phyloP scores from a whole-genome alignment of 305 asterid species.

The Lippia alba region DNA sequence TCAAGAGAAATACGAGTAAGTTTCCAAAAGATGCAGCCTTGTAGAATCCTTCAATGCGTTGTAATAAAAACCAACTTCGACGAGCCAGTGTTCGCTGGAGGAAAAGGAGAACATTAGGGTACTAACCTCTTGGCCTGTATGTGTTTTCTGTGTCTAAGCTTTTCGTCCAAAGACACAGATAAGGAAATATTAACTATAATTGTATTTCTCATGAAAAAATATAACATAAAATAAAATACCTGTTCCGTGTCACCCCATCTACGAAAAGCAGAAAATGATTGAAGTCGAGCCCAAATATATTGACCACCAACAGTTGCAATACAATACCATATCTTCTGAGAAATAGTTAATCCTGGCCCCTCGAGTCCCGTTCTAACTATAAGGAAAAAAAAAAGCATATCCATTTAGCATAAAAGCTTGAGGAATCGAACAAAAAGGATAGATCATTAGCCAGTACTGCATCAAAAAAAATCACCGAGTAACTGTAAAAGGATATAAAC shows the following conservation, averaged over 20 bases:
- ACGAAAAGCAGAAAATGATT: conserved; percentile 94
- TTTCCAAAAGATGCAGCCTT: conserved; percentile 92
- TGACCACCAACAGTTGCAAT: conserved; percentile 94
- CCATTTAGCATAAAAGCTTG: conserved; percentile 19
- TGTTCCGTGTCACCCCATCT: conserved; percentile 98
- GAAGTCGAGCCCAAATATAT: conserved; percentile 88
- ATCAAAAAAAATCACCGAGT: conserved; percentile 13
- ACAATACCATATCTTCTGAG: conserved; percentile 93
- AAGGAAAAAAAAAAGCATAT: conserved; percentile 31
- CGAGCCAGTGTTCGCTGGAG: conserved; percentile 82
- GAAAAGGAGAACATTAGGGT: conserved; percentile 24
- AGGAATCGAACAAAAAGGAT: neutral
- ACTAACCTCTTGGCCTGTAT: conserved; percentile 3
- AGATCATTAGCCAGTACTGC: conserved; percentile 3
- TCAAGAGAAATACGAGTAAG: conserved; percentile 82
- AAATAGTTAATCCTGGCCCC: conserved; percentile 85
- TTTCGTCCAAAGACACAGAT: too few species aligned
- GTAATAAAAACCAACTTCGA: conserved; percentile 79
- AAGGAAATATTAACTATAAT: conserved; percentile 10
- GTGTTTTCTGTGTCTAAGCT: neutral
- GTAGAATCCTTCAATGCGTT: conserved; percentile 81
- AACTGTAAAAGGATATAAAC: conserved; percentile 3
- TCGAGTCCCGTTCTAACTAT: conserved; percentile 77
- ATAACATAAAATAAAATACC: conserved; percentile 41
- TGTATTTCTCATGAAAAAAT: conserved; percentile 20